Evolutionary conservation across 2,329 filamentous ascomycete species (phyloP), one percentile per base, ranked within the genome.

Genomic region (Paraphaeosphaeria minitans): DNA sequence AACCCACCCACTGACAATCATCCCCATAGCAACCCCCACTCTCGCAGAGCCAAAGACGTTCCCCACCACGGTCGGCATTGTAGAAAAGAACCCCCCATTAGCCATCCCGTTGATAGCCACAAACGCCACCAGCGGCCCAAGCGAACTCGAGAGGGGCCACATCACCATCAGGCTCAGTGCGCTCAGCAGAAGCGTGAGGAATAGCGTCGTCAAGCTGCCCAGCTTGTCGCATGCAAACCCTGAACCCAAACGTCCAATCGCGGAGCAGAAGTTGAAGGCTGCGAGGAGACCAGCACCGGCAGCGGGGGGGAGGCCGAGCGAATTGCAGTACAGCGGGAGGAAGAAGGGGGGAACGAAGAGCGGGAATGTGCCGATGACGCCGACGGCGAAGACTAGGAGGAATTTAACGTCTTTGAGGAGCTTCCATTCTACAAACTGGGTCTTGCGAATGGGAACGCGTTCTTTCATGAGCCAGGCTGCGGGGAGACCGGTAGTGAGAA

Each of bases 181-280:
- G 46, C 46, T 49, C 8, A 49, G 29, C 1, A 49, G n/a, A 4
- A 49, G 46, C 8, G 46, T 49, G 13, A 49, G 16, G 29, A 49
- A 49, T 0, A 49, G 29, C 4, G 46, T 49, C 16, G 16, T 49
- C 46, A 49, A 21, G 12, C 29, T 35, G 27, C 46, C 46, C 9
- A 49, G 29, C 29, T 35, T 49, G n/a, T 49, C 46, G 16, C 46
- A 49, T 3, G 46, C 46, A 21, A 33, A 35, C 6, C 46, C 46
- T 2, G 46, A 49, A 5, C 27, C 46, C 13, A 49, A 10, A 35
- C 46, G 46, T 1, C 46, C 46, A 33, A 49, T 49, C 19, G 46
- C 46, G 2, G 46, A 49, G n/a, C 46, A 49, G 29, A 49, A 49
- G 46, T 49, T 49, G n/a, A 49, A 49, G 3, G 46, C 46, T 12